A percentile compares a stretch with the other conserved stretches of the same genome.
phyloP scores from a whole-genome alignment of 805 yeast species.

The Komagataella ulmi region DNA sequence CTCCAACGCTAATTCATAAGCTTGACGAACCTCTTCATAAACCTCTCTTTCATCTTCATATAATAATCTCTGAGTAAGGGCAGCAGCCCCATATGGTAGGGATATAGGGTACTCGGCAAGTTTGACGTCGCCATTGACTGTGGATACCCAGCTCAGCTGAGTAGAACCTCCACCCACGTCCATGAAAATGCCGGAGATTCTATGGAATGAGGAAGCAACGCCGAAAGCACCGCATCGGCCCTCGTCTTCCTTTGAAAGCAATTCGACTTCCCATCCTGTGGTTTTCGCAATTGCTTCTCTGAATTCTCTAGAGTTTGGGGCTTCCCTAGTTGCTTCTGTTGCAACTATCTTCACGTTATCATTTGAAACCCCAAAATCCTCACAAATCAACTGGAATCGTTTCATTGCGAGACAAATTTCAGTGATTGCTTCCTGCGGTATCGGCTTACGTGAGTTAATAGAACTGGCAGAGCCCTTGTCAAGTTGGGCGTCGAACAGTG shows the following conservation, averaged over 20 bases:
- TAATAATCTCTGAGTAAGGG: slow-evolving; percentile 40
- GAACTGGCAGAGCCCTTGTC: slow-evolving; percentile 16
- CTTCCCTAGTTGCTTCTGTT: slow-evolving; percentile 64
- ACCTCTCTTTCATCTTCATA: slow-evolving; percentile 35
- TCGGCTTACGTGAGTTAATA: slow-evolving; percentile 27
- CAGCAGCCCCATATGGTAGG: slow-evolving; percentile 66
- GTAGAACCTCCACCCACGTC: slow-evolving; percentile 66
- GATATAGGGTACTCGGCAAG: slow-evolving; percentile 42
- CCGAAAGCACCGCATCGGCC: slow-evolving; percentile 60
- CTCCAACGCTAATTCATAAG: slow-evolving; percentile 35
- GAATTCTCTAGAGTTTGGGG: slow-evolving; percentile 48
- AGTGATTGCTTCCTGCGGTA: slow-evolving; percentile 39
- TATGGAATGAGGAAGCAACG: slow-evolving; percentile 59
- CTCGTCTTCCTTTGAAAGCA: slow-evolving; percentile 50
- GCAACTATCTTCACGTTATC: slow-evolving; percentile 56
- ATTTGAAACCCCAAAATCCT: slow-evolving; percentile 56
- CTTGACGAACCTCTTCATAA: slow-evolving; percentile 37
- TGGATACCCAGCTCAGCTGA: slow-evolving; percentile 57
- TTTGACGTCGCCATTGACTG: slow-evolving; percentile 38
- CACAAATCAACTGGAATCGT: slow-evolving; percentile 57
- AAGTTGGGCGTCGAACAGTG: slow-evolving; percentile 50
- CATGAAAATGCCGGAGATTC: slow-evolving; percentile 53
- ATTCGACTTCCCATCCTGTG: slow-evolving; percentile 53
- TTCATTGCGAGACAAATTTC: slow-evolving; percentile 53
- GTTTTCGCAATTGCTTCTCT: slow-evolving; percentile 40